These are phyloP conservation scores for Trichoderma endophyticum DNA, from an alignment of 2,329 filamentous ascomycete genomes.

Conservation along the genomic window DNA sequence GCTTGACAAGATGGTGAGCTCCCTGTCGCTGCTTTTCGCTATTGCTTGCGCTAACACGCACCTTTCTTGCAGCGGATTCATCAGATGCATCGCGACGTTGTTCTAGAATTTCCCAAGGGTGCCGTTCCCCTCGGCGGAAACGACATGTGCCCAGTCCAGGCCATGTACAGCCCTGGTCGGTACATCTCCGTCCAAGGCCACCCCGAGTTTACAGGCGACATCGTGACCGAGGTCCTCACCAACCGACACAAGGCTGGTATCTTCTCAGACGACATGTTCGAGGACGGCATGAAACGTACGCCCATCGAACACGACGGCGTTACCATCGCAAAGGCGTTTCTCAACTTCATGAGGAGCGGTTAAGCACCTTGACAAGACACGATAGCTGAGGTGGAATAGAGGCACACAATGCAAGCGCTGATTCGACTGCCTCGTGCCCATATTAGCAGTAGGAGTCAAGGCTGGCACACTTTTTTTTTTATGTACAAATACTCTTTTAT, in stretches of 20 bases:
- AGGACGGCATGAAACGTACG: slow-evolving; percentile 65
- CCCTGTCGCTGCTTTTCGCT: not conserved
- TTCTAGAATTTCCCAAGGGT: slow-evolving; percentile 38
- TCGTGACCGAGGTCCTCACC: slow-evolving; percentile 38
- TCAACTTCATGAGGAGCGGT: slow-evolving; percentile 69
- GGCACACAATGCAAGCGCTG: not conserved
- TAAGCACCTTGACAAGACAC: slow-evolving; percentile 14
- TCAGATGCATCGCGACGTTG: slow-evolving; percentile 49
- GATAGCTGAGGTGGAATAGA: not conserved
- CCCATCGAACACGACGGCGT: slow-evolving; percentile 73
- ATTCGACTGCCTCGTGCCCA: not conserved
- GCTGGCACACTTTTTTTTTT: not conserved
- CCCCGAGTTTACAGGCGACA: slow-evolving; percentile 43
- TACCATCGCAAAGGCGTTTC: slow-evolving; percentile 67
- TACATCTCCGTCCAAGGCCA: slow-evolving; percentile 47
- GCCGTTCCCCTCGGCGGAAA: slow-evolving; percentile 42
- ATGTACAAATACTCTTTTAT: not conserved
- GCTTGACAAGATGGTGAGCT: slow-evolving; percentile 33
- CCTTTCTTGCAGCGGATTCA: slow-evolving; percentile 34
- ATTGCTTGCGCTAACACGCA: slow-evolving; percentile 4
- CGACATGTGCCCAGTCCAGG: slow-evolving; percentile 41
- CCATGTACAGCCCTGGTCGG: slow-evolving; percentile 38
- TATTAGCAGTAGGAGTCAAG: not conserved
- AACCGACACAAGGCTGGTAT: slow-evolving; percentile 63
- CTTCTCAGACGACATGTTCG: slow-evolving; percentile 65